Evolutionary conservation across 2,329 filamentous ascomycete species (phyloP).

Genomic region (Xylariaceae sp.): DNA sequence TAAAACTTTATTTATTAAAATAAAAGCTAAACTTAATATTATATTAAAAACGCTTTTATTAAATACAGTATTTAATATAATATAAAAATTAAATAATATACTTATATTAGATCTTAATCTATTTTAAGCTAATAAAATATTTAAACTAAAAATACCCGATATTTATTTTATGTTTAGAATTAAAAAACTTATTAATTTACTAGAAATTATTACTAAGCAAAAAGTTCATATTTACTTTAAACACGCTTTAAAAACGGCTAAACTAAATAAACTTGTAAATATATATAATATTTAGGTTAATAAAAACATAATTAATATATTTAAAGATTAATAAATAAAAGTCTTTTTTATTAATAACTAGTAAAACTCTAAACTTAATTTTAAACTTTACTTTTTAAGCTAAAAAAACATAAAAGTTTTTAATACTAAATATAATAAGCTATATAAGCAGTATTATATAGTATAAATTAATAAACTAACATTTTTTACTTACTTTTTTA

Average conservation of each 20-base stretch:
- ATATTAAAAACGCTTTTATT: not conserved
- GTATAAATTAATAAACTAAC: not conserved
- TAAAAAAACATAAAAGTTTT: not conserved
- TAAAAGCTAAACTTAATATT: not conserved
- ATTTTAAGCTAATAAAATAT: not conserved
- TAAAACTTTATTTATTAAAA: not conserved
- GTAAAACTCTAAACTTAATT: not conserved
- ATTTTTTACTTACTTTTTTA: not conserved
- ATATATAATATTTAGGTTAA: not conserved
- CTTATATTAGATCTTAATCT: no score
- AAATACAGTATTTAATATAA: not conserved
- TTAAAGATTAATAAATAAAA: not conserved
- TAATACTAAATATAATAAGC: not conserved
- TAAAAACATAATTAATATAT: not conserved
- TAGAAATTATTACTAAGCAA: not conserved
- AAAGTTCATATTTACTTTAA: not conserved
- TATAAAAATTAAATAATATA: not conserved
- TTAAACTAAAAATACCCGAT: not conserved
- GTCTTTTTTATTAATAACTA: not conserved
- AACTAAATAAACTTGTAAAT: not conserved
- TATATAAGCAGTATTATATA: not conserved
- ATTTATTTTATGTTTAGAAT: not conserved
- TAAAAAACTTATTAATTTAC: not conserved
- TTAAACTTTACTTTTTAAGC: not conserved
- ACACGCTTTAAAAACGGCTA: not conserved